Base-by-base conservation (phyloP, 192 early-diverging fungal species). In the Mortierella alpina region DNA sequence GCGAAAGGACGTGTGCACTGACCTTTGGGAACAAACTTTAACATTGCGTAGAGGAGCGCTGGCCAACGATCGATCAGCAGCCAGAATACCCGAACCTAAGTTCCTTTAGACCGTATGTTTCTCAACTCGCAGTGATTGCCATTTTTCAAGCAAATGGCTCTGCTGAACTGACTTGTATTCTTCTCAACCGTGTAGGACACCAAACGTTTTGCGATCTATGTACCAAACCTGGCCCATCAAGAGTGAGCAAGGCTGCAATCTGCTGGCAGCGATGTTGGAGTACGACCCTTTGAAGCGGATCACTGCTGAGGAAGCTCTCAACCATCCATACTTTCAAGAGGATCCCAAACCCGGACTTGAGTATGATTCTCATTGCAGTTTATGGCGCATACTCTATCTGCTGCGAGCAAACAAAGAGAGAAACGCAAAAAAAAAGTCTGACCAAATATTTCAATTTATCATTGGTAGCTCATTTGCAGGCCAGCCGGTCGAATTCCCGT, bases 301-400 rank as follows among this genome's bases (percentile, higher is more conserved):
- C 50, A 86, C 90, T 15, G 95, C 95, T 0, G 86, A 88, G 22
- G 88, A 91, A 50, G 97, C 97, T 1, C 76, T 96, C 10, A 89
- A 90, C 22, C 94, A 96, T 79, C 85, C 90, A 20, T 98, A 95
- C 61, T 97, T 97, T 65, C 83, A 85, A 48, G 96, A 97, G 66
- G 92, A 90, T 41, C 88, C 88, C 5, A 84, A 85, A 39, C 90
- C 90, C 9, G 83, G 84, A 15, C 80, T 88, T 61, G 84, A 84
- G 89, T 90, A 86, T 72, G 76, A 68, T 46, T 45, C 13, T 73
- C 14, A n/a, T 65, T 63, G 11, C 14, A 46, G 17, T 47, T 74
- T 58, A 22, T 52, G 11, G 42, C 56, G 5, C 57, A 2, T 54
- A 46, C 12, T 42, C 9, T 40, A 18, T 46, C 46, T 42, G 4